Conservation (phyloP, 2,329 filamentous ascomycete genomes). For the Zelopaecilomyces penicillatus region DNA sequence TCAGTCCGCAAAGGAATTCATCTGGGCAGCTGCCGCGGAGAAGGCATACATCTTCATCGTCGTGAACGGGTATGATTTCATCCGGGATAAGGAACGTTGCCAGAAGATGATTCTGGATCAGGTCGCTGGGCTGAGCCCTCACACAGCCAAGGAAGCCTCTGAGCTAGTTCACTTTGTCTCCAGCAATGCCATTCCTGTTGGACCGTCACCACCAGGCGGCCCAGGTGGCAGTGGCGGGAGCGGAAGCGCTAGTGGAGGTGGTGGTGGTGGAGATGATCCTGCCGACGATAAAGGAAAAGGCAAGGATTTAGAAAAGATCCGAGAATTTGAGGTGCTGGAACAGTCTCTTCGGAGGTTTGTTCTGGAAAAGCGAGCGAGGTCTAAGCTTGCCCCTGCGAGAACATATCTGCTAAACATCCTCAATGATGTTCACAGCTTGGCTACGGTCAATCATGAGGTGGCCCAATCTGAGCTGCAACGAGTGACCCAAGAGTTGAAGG, state of each 20-base stretch:
- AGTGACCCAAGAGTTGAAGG: conserved; percentile 68
- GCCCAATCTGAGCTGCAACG: conserved; percentile 77
- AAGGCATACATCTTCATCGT: conserved; percentile 99
- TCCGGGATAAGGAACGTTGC: conserved; percentile 83
- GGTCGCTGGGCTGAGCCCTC: conserved; percentile 76
- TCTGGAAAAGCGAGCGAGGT: conserved; percentile 87
- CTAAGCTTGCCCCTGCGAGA: conserved; percentile 89
- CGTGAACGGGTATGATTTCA: conserved; percentile 93
- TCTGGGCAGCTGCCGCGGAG: conserved; percentile 87
- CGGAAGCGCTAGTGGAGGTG: conserved; percentile 42
- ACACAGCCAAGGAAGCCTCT: conserved; percentile 82
- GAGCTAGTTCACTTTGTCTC: conserved; percentile 98
- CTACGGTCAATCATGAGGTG: conserved; percentile 79
- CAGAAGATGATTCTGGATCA: conserved; percentile 91
- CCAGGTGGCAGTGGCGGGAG: conserved; percentile 47
- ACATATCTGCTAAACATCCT: conserved; percentile 93
- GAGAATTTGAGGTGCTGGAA: conserved; percentile 85
- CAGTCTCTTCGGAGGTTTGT: conserved; percentile 86
- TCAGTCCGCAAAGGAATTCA: conserved; percentile 94
- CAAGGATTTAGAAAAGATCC: conserved; percentile 79
- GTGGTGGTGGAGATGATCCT: conserved; percentile 47
- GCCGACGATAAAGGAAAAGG: conserved; percentile 65
- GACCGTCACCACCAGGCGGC: conserved; percentile 47
- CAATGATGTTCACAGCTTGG: conserved; percentile 75
- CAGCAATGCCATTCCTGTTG: conserved; percentile 83